phyloP scores from a whole-genome alignment of 2,329 filamentous ascomycete species.

The Clarireedia monteithiana region DNA sequence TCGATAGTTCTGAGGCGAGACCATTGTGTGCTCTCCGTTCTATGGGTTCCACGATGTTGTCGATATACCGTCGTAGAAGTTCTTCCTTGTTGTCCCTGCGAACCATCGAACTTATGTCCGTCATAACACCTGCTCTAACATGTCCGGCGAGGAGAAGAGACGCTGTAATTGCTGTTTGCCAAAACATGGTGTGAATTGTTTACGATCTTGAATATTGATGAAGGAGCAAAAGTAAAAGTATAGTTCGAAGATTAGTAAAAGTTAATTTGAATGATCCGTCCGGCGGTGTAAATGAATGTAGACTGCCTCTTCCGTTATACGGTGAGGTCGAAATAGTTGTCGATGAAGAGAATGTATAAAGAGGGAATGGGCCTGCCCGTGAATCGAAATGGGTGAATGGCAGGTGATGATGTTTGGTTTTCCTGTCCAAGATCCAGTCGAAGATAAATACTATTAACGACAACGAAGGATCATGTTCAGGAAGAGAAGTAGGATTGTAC shows the following conservation, averaged over 20 bases:
- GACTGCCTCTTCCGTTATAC: slow-evolving; percentile 13
- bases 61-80: slow-evolving; percentile 25
- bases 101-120: slow-evolving; percentile 6
- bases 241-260: slow-evolving; percentile 6
- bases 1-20: slow-evolving; percentile 5
- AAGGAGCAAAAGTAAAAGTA: slow-evolving; percentile 2
- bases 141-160: slow-evolving; percentile 22
- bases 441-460: slow-evolving; percentile 9
- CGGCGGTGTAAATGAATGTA: slow-evolving; percentile 21
- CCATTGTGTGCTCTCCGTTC: slow-evolving; percentile 17
- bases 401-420: slow-evolving; percentile 21
- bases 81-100: slow-evolving; percentile 16
- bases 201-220: background rate
- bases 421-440: slow-evolving; percentile 7
- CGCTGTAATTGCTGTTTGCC: slow-evolving; percentile 12
- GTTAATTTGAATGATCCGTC: slow-evolving; percentile 16
- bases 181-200: slow-evolving; percentile 18
- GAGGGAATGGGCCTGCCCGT: slow-evolving; percentile 21
- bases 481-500: slow-evolving; percentile 14
- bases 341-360: slow-evolving; percentile 17
- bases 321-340: background rate
- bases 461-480: slow-evolving; percentile 11
- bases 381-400: slow-evolving; percentile 17
- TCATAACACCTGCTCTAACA: slow-evolving; percentile 22
- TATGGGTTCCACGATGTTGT: slow-evolving; percentile 25